Base-by-base conservation (phyloP, 2,329 filamentous ascomycete species). In the Neopestalotiopsis sp. region DNA sequence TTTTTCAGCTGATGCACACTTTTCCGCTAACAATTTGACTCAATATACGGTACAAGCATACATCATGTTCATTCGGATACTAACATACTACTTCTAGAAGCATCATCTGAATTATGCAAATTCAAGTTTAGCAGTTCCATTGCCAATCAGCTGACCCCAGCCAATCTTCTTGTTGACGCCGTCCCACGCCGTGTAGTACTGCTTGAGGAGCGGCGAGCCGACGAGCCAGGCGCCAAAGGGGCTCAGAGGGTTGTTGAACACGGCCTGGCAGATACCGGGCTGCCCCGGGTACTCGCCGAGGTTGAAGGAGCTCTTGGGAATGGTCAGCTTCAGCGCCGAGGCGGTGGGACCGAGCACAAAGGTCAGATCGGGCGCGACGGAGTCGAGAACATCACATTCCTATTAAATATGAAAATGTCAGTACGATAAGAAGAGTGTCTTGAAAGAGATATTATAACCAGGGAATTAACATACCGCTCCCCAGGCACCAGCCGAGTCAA, bases 131-230 rank as follows among this genome's bases (percentile, higher is more conserved):
- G 64, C 64, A n/a, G 64, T 20, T 5, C 49, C 64, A 4, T 66
- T 32, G 14, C 28, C 52, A 6, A 34, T 66, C 30, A 67, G 30
- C 56, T 67, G 65, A 1, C 40, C 65, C 65, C 65, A 77, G 1
- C 76, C 77, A 24, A 79, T 67, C 60, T 72, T 66, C 62, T 72
- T n/a, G 7, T 72, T 75, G 17, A 71, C 66, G 0, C 74, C 76
- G 69, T 81, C 75, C 78, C 78, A 81, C 0, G 77, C 76, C 1
- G 79, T 81, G 67, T 81, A 81, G 66, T 80, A 80, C 13, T 74
- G 70, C 74, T 80, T 77, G 30, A 81, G 67, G 17, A 79, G 69
- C 3, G 79, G 77, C 1, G 74, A 76, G 0, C 80, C 80, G 9
- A 79, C 60, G 6, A 81, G 68, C 78, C 79, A 81, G 1, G 17